Base-by-base conservation (phyloP, 495 filamentous ascomycete genomes). In the Penicillium angulare region DNA sequence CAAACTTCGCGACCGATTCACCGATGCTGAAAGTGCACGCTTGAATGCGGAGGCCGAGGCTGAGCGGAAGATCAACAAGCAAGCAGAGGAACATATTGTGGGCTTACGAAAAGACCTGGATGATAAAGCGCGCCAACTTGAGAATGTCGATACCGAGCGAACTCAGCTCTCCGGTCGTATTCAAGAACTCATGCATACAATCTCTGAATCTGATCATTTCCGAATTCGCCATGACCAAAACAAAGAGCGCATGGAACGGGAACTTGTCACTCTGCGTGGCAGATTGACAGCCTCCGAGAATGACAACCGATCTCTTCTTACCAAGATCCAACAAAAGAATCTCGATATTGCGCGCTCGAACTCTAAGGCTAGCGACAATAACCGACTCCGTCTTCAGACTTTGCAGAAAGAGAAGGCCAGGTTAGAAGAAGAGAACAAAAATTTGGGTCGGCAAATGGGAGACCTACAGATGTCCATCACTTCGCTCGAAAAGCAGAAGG, bases 321-420 rank as follows among this genome's bases (percentile, higher is more conserved):
- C 96, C 64, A 97, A 97, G 68, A 78, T 98, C 9, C 93, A 98
- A 57, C 92, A 97, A 60, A 98, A 98, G 78, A 95, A 95, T 36
- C 83, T 98, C 7, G 93, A 98, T 63, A 93, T 98, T 63, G 92
- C 91, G 23, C 79, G 95, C 33, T 92, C 93, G 4, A 89, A 82
- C 52, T 95, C 92, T 3, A 85, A 83, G 49, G 93, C 89, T 22
- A 89, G 81, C 47, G 93, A 98, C 49, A 87, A 81, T 48, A 89
- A 92, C 36, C 83, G 91, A 16, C 79, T 84, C n/a, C 86, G 90
- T 40, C 72, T 97, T 50, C 64, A 80, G 16, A 84, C 78, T 21
- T 72, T 97, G 5, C 90, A 93, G 56, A 80, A 87, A 8, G 93
- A 96, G 56, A 97, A 96, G 69, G 61, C 81, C 0, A 92, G 86